These are phyloP conservation scores for Pseudomicrostroma phylloplanum DNA, from an alignment of 1,284 basidiomycete genomes.

Conservation along the genomic window DNA sequence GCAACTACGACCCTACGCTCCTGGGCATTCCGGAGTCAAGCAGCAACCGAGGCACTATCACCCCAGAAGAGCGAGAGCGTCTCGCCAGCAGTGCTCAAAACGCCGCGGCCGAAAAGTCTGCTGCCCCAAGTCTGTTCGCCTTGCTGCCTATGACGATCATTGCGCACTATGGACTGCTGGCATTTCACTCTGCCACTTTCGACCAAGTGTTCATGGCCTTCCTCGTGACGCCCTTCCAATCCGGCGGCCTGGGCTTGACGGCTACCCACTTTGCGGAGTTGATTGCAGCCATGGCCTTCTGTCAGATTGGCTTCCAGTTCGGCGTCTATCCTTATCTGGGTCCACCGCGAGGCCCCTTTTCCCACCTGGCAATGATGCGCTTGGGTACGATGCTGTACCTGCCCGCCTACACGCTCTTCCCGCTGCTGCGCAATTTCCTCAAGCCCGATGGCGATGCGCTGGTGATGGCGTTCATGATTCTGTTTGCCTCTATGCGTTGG, in stretches of 20 bases:
- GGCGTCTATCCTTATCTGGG: slow-evolving; percentile 64
- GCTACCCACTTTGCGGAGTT: slow-evolving; percentile 50
- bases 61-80: neutral
- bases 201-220: slow-evolving; percentile 51
- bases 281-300: slow-evolving; percentile 47
- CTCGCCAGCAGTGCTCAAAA: slow-evolving; percentile 2
- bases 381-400: slow-evolving; percentile 31
- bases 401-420: slow-evolving; percentile 39
- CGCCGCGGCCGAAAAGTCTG: neutral
- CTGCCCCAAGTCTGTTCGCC: slow-evolving; percentile 20
- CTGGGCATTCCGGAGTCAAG: slow-evolving; percentile 36
- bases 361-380: slow-evolving; percentile 47
- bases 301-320: slow-evolving; percentile 43
- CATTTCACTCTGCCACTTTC: slow-evolving; percentile 49
- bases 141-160: slow-evolving; percentile 45
- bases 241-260: slow-evolving; percentile 47
- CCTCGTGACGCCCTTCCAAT: slow-evolving; percentile 44
- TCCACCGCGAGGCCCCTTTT: slow-evolving; percentile 34
- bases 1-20: slow-evolving; percentile 31
- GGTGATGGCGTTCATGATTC: slow-evolving; percentile 54
- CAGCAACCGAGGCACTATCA: neutral
- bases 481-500: slow-evolving; percentile 49
- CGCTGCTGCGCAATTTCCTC: slow-evolving; percentile 54
- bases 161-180: slow-evolving; percentile 45
- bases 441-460: slow-evolving; percentile 50